Base-by-base conservation (phyloP, 768 basidiomycete genomes). In the Sutorius australiensis region DNA sequence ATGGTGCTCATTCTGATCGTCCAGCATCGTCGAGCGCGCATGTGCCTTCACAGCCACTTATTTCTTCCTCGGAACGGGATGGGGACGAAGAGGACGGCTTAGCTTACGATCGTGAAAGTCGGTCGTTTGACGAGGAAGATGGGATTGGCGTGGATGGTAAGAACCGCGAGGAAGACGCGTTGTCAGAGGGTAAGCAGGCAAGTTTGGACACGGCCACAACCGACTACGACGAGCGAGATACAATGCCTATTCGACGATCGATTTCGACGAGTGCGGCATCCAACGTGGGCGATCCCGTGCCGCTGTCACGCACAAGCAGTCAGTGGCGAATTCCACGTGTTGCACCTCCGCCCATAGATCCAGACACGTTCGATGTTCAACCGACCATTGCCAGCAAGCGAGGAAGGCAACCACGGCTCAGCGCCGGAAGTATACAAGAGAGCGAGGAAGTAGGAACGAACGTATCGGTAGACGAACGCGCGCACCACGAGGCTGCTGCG, bases 401-500 rank as follows among this genome's bases (percentile, higher is more conserved):
- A 17, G 56, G 48, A 16, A 58, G 55, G 4, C 24, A 24, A 24
- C 24, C 24, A 24, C 24, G 24, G 19, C 48, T 53, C 6, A 44
- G 46, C 12, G 34, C 43, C 38, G 46, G 40, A 21, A 31, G 40
- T 43, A 32, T n/a, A 19, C 54, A 57, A 17, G 61, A 60, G 5
- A 55, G 76, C 0, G 62, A 77, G 31, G 36, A 37, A 6, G 31
- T n/a, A 19, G 46, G 37, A n/a, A 59, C 53, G 12, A 58, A 54
- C 6, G 61, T 63, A 51, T 54, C 50, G 5, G 74, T 77, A 8
- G 79, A 83, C 11, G 84, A 86, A 57, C 71, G 66, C 3, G 74
- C 73, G n/a, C 74, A 80, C 28, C 81, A 84, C 58, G 81, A 80
- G 1, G 87, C 86, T 16, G 86, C 83, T 27, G 86, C 86, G 5